Percentiles rank a stretch among this genome's conserved stretches.
Evolutionary conservation across 2,329 filamentous ascomycete genomes (phyloP).

Genomic region (Cladosporium sp.): DNA sequence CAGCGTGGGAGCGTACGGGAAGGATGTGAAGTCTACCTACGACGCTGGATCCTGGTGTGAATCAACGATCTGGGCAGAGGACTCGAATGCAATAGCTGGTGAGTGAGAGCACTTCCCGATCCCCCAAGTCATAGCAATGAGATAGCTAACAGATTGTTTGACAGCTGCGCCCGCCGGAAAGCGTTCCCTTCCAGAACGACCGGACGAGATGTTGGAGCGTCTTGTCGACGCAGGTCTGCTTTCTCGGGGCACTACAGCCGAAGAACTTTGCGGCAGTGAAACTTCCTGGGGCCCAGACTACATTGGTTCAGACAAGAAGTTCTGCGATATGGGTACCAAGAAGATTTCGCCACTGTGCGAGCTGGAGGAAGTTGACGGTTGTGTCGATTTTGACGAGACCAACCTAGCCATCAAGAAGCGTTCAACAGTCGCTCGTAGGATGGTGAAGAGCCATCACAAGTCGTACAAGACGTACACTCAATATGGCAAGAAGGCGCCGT

Average conservation of each 20-base stretch:
- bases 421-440: background rate
- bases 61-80: background rate
- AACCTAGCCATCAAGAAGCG: background rate
- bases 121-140: no score
- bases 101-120: no score
- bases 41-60: background rate
- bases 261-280: background rate
- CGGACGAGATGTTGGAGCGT: background rate
- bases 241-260: background rate
- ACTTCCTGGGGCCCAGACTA: slow-evolving; percentile 8
- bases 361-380: background rate
- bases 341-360: background rate
- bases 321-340: slow-evolving; percentile 1
- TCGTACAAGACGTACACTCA: background rate
- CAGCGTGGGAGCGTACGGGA: background rate
- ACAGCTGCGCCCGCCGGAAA: no score
- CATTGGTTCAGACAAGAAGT: background rate
- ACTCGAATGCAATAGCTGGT: no score
- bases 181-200: background rate
- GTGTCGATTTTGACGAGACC: background rate
- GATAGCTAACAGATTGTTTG: no score
- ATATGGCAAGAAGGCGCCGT: no score
- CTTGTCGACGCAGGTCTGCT: background rate
- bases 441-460: background rate
- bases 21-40: background rate